Base-by-base conservation (phyloP, 352 stramenopile species). In the Phytopythium sindhum region DNA sequence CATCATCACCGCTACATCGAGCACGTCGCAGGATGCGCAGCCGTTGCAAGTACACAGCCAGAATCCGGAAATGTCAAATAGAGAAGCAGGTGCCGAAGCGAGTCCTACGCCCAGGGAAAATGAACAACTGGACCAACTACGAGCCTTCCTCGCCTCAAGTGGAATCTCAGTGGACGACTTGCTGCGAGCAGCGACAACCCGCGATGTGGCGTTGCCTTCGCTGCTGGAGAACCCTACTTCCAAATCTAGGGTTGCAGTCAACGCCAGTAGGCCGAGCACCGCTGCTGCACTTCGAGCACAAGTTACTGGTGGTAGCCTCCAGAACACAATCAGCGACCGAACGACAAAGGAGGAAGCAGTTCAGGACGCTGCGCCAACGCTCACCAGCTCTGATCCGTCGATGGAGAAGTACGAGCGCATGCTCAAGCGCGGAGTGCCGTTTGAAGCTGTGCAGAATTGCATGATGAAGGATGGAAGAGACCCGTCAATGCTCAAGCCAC, bases 91-190 rank as follows among this genome's bases (percentile, higher is more conserved):
- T 33, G 14, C 37, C 26, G 26, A 35, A 17, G n/a, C 33, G 1
- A 31, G 23, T 21, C 6, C 28, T 45, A 42, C 21, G 58, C 56
- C 6, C 31, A 45, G 2, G 24, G 54, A 60, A 5, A 12, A 48
- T 5, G 65, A 78, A 57, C 81, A 84, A 28, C 65, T 91, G 19
- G 74, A 89, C 50, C 78, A 84, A 35, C 68, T 91, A 26, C 82
- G 81, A 37, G 75, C 82, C 24, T 89, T 92, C 44, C 63, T 93
- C 23, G 63, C 70, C 10, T 70, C 71, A 4, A 91, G 77, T 56
- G 80, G 79, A 0, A 74, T 95, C 33, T 91, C 84, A 0, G 73
- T 93, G 47, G 82, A 92, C 39, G 82, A 93, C 64, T 65, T 95
- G 24, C 69, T 91, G 45, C 81, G 78, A 37, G 84, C 77, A 12